Evolutionary conservation across 139 green algal species (phyloP), one percentile per base, ranked within the genome.

Genomic region (Yamagishiella unicocca): DNA sequence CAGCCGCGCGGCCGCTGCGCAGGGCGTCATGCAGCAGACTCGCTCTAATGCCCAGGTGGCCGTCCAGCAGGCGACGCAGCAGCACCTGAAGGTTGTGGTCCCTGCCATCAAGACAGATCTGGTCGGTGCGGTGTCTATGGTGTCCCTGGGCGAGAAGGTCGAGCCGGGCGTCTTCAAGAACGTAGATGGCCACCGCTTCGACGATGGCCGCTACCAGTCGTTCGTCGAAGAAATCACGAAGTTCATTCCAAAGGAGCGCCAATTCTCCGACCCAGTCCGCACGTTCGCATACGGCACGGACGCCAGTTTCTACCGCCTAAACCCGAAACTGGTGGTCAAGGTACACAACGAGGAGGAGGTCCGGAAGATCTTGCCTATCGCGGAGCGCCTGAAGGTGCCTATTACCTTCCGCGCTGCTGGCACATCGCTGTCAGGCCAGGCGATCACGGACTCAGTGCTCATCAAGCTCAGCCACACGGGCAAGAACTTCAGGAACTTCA

Each of bases 401-500:
- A 94, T 99, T 31, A 99, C 97, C 43, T 99, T 99, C 93, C 91
- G 97, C 29, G 97, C 97, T 4, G 97, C 97, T 0, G 97, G 97
- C 54, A 99, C 97, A 8, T 98, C 95, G 0, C 92, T 99, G 22
- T 98, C 95, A 2, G 97, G 96, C 14, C 96, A 98, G 85, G 97
- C 97, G 21, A 91, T 99, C 67, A 99, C 96, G 0, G 97, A 99
- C 91, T 96, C 90, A 27, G 96, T 99, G 50, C 94, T 99, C 77
- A 88, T 99, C 6, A 99, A 99, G 96, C 91, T 99, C 43, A 97
- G 93, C 88, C 97, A 99, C 90, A 97, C 95, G 24, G 97, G 97
- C 62, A 97, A 96, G 91, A 98, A 99, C 94, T 99, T 99, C 93
- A 88, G 97, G 42, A 96, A 96, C 85, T 99, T 95, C 93, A 89